phyloP scores from a whole-genome alignment of 129 eudicot genomes.

The Ambrosia trifida region DNA sequence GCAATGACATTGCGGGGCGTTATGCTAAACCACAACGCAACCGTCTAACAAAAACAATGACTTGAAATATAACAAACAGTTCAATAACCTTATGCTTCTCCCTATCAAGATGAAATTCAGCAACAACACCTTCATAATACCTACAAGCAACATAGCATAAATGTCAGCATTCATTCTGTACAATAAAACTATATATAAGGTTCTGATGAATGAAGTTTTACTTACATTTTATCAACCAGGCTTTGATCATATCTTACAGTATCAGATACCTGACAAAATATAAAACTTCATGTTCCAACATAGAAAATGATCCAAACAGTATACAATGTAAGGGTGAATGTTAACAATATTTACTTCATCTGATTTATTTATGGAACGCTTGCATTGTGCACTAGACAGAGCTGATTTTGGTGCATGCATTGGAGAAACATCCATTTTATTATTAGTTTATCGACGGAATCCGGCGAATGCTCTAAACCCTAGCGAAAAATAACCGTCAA shows the following conservation, averaged over 20 bases:
- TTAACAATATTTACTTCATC: conserved; percentile 40
- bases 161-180: conserved; percentile 19
- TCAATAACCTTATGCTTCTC: conserved; percentile 68
- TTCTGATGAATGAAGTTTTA: conserved; percentile 6
- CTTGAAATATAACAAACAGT: not conserved
- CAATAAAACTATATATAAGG: not conserved
- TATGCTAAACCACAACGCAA: too few species aligned
- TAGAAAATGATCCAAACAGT: conserved; percentile 12
- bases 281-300: not conserved
- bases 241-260: conserved; percentile 39
- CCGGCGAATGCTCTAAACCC: conserved; percentile 44
- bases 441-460: conserved; percentile 38
- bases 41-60: not conserved
- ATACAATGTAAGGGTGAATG: not conserved
- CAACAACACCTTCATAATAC: conserved; percentile 69
- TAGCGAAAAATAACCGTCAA: conserved; percentile 29
- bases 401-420: conserved; percentile 50
- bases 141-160: conserved; percentile 39
- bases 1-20: too few species aligned
- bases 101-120: conserved; percentile 48
- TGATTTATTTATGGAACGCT: conserved; percentile 52
- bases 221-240: conserved; percentile 58
- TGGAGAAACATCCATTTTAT: conserved; percentile 46
- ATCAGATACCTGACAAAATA: conserved; percentile 46
- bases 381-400: conserved; percentile 54